Percentiles rank a stretch among this genome's conserved stretches.
phyloP scores from a whole-genome alignment of 2,329 filamentous ascomycete species.

The Hypoxylon sp. region DNA sequence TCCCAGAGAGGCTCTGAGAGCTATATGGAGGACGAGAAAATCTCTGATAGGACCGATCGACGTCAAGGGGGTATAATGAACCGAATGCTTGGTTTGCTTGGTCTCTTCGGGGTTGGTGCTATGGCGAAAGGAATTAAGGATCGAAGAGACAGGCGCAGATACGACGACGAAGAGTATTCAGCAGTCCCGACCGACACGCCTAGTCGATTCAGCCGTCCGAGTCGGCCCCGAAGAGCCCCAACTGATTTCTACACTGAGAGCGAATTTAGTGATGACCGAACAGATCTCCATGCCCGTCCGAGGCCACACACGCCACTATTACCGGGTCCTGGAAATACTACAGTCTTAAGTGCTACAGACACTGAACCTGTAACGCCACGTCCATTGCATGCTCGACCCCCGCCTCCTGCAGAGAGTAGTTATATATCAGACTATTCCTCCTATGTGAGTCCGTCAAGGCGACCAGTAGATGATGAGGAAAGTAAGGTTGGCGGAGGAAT shows the following conservation, averaged over 20 bases:
- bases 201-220: conserved; percentile 60
- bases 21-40: conserved; percentile 76
- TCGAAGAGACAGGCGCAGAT: conserved; percentile 62
- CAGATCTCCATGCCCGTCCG: conserved; percentile 51
- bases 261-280: conserved; percentile 64
- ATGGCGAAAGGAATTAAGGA: conserved; percentile 72
- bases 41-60: conserved; percentile 64
- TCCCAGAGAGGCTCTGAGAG: conserved; percentile 70
- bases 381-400: conserved; percentile 61
- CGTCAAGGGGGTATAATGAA: conserved; percentile 68
- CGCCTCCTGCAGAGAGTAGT: conserved; percentile 59
- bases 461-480: conserved; percentile 60
- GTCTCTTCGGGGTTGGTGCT: conserved; percentile 73
- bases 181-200: conserved; percentile 75
- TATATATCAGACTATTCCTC: conserved; percentile 72
- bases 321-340: conserved; percentile 64
- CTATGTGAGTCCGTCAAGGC: conserved; percentile 74
- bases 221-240: conserved; percentile 51
- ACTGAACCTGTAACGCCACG: conserved; percentile 64
- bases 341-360: conserved; percentile 63
- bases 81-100: conserved; percentile 72
- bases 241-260: conserved; percentile 57
- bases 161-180: conserved; percentile 73
- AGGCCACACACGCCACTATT: conserved; percentile 60
- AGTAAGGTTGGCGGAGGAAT: conserved; percentile 70